Base-by-base conservation (phyloP, 2,329 filamentous ascomycete species). In the Penicillium olsonii region DNA sequence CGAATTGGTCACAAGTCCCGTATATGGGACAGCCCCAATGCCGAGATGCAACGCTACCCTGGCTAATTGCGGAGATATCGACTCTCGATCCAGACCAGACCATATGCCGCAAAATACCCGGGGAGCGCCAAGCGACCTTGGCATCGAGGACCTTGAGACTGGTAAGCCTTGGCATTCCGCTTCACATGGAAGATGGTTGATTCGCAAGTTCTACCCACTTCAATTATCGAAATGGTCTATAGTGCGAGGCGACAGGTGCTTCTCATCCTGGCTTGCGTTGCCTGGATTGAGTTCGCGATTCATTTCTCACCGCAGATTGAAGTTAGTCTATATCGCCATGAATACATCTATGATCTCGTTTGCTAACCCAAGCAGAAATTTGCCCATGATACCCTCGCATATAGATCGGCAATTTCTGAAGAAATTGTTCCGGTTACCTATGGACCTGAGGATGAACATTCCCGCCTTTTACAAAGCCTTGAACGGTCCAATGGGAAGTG, bases 401-500 rank as follows among this genome's bases (percentile, higher is more conserved):
- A 22, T 10, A 45, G 12, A 15, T 3, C 24, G 10, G 9, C 26
- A 14, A 6, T 8, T 11, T 18, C 8, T 22, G n/a, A 33, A 2
- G 37, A 39, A 2, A 2, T 12, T 14, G 35, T 31, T 17, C 29
- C 14, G 35, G n/a, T 42, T 12, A n/a, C 8, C 14, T 11, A 31
- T 18, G 37, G 20, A 29, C 4, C 4, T 8, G 5, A 50, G n/a
- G 46, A 53, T 18, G 51, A 59, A 15, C 53, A 56, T 37, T 1
- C 47, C 0, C 53, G 50, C 10, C 54, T 66, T 2, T 47, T 62
- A 5, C 22, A 50, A 6, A 52, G 52, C 4, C 45, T 66, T 6
- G 31, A 54, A 17, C 49, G 55, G 12, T 50, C 42, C 1, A 54
- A 33, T 5, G 46, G 54, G 4, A 56, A 50, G 31, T 57, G 52